Conservation (phyloP, 306 rosid genomes). For the Quercus suber region DNA sequence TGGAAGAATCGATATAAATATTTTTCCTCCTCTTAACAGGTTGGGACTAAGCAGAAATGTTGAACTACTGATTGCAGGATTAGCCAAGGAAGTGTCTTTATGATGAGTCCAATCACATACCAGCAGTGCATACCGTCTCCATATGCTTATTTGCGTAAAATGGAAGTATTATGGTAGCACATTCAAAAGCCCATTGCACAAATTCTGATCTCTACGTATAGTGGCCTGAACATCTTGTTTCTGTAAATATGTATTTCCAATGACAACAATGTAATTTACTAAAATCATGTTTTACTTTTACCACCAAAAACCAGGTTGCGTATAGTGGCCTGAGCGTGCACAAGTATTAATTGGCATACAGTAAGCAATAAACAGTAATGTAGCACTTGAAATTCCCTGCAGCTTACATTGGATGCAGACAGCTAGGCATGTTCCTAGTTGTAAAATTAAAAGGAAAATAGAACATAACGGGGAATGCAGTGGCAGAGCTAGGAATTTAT, state of each 20-base stretch:
- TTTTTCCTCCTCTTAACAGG: background rate
- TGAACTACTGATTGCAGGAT: conserved; percentile 53
- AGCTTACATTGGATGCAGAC: too few relatives aligned
- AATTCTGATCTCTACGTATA: conserved; percentile 1
- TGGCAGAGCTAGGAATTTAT: too few relatives aligned
- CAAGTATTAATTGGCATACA: too few relatives aligned
- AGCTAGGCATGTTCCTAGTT: too few relatives aligned
- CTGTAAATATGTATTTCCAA: conserved; percentile 32
- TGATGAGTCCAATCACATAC: conserved; percentile 73
- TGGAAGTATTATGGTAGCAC: conserved; percentile 13
- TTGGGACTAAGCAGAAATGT: conserved; percentile 1
- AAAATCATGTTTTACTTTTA: too few relatives aligned
- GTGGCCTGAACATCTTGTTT: conserved; percentile 15
- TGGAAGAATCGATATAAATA: background rate
- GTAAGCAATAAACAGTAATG: too few relatives aligned
- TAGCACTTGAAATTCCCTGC: too few relatives aligned
- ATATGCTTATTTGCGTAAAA: conserved; percentile 12
- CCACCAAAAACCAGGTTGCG: too few relatives aligned
- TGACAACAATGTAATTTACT: conserved; percentile 9
- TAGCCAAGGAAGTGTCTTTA: conserved; percentile 79
- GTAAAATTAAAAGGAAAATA: too few relatives aligned
- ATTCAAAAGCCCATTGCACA: conserved; percentile 19
- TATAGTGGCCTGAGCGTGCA: too few relatives aligned
- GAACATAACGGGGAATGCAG: too few relatives aligned
- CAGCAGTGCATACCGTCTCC: conserved; percentile 45